Evolutionary conservation across 352 stramenopile genomes (phyloP).

Genomic region (Phytophthora cactorum): DNA sequence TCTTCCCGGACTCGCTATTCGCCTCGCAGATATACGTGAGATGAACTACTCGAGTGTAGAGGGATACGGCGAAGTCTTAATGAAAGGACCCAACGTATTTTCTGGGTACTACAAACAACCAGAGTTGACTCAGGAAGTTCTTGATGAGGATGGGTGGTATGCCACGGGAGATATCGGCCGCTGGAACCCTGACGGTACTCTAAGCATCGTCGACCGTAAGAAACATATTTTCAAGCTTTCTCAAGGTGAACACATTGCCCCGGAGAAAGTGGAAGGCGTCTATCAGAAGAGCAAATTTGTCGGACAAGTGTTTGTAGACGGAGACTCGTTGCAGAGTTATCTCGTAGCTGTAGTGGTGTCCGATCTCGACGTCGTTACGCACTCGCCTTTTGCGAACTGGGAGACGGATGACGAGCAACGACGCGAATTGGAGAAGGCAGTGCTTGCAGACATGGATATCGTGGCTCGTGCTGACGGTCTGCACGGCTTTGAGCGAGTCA

Average conservation of each 20-base stretch:
- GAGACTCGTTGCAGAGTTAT: conserved; percentile 92
- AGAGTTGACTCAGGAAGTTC: conserved; percentile 86
- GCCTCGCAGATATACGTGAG: conserved; percentile 93
- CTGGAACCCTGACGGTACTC: conserved; percentile 91
- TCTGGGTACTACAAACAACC: conserved; percentile 95
- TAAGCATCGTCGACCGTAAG: conserved; percentile 89
- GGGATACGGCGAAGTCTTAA: conserved; percentile 72
- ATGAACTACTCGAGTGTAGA: conserved; percentile 92
- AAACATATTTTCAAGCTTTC: conserved; percentile 94
- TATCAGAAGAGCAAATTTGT: conserved; percentile 91
- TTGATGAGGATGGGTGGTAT: conserved; percentile 94
- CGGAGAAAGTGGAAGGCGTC: conserved; percentile 96
- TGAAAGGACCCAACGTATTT: conserved; percentile 83
- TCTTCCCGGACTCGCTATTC: conserved; percentile 82
- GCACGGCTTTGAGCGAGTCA: conserved; percentile 93
- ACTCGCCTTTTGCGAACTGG: conserved; percentile 15
- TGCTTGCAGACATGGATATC: conserved; percentile 47
- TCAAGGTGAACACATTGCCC: conserved; percentile 94
- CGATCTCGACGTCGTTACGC: conserved; percentile 72
- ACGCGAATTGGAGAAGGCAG: conserved; percentile 25
- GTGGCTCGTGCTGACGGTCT: conserved; percentile 50
- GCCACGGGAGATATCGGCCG: conserved; percentile 95
- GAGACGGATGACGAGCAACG: conserved; percentile 11
- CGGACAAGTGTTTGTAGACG: conserved; percentile 94
- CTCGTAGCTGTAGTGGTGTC: conserved; percentile 94